A percentile compares a stretch with the other conserved stretches of the same genome.
phyloP scores from a whole-genome alignment of 225 moss, liverwort and hornwort species.

The Thuidium tamariscinum region DNA sequence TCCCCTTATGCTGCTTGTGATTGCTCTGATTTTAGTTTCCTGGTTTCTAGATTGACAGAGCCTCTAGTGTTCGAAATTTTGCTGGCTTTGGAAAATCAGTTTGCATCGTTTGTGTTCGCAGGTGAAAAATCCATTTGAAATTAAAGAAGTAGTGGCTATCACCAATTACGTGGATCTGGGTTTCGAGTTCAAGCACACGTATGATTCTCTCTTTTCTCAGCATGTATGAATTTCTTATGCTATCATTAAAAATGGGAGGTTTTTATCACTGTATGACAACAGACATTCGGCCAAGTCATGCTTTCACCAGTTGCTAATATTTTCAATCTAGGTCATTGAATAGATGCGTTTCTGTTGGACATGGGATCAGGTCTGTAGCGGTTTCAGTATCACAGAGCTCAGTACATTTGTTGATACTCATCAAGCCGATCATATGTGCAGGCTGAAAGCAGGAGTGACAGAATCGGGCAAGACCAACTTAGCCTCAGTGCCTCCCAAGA shows the following conservation, averaged over 20 bases:
- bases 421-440: conserved; percentile 3
- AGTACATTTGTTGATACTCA: not conserved
- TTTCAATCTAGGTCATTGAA: not conserved
- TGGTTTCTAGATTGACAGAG: not conserved
- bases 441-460: conserved; percentile 18
- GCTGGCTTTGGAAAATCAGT: not conserved
- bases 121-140: conserved; percentile 90
- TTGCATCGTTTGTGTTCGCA: not conserved
- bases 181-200: conserved; percentile 86
- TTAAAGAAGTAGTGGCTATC: conserved; percentile 71
- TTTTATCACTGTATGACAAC: not conserved
- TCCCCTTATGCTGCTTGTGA: not conserved
- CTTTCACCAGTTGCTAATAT: not conserved
- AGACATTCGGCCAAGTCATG: not conserved
- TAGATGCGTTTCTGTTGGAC: not conserved
- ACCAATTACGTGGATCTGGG: conserved; percentile 92
- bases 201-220: not conserved
- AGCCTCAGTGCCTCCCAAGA: conserved; percentile 29
- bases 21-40: not conserved
- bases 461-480: conserved; percentile 1
- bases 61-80: not conserved
- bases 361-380: not conserved
- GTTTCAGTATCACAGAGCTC: not conserved
- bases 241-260: not conserved
- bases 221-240: not conserved